Base-by-base conservation (phyloP, 2,329 filamentous ascomycete genomes). In the Alternaria viburni region DNA sequence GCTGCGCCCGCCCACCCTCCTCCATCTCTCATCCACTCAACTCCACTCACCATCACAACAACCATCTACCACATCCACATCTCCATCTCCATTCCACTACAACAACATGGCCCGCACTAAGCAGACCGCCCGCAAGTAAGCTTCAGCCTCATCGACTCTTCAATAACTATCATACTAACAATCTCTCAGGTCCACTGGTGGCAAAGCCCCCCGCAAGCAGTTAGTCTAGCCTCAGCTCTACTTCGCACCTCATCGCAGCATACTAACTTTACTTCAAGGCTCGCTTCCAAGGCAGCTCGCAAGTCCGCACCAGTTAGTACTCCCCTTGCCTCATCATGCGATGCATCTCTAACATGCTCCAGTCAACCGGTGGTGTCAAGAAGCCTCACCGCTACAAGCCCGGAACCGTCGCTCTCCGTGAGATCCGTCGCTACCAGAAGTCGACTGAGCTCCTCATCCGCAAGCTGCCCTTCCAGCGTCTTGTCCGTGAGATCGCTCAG, bases 221-320 rank as follows among this genome's bases (percentile, higher is more conserved):
- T 55, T 6, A 55, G 52, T 45, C 36, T 17, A 54, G 11, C 25
- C 32, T 55, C 23, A 19, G n/a, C 52, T 10, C 13, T n/a, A 15
- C 52, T 43, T 44, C 11, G 7, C 32, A 44, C 28, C 52, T 25
- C 52, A 45, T 30, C 52, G 12, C 43, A 26, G 15, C 47, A 21
- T 51, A 51, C 52, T 55, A 45, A 55, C 25, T 30, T 15, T 3
- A 6, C 41, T 30, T 44, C 23, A 17, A 55, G 52, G 90, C 93
- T 98, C 81, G 95, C 95, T 78, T 97, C 94, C 88, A 97, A 97
- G 92, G 96, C 95, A 74, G 95, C 96, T 80, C 94, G 96, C 87
- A 99, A 99, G 91, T 93, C 91, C 78, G 95, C 96, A 67, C 96
- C 96, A 8, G 50, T 55, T 4, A 30, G 57, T 49, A 19, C 5